Evolutionary conservation across 2,329 filamentous ascomycete genomes (phyloP).

Genomic region (Spiromastix sp.): DNA sequence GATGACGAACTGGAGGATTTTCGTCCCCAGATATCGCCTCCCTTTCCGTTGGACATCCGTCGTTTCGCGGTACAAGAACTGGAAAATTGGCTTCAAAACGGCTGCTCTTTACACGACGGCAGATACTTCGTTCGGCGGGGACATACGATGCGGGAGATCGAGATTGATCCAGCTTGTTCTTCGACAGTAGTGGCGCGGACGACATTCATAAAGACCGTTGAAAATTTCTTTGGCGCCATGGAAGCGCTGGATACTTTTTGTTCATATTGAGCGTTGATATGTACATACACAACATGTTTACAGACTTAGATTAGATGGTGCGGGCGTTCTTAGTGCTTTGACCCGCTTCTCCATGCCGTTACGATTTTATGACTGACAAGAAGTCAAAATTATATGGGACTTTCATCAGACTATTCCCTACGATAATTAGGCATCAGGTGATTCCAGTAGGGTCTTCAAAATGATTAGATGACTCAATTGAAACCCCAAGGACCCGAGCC

Average conservation of each 20-base stretch:
- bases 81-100: constrained; percentile 30
- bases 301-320: too few species aligned
- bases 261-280: too few species aligned
- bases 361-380: too few species aligned
- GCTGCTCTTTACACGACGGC: constrained; percentile 37
- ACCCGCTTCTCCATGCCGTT: too few species aligned
- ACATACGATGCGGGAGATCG: constrained; percentile 34
- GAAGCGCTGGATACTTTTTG: constrained; percentile 12
- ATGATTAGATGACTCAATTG: too few species aligned
- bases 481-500: too few species aligned
- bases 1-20: background rate
- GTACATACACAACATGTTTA: too few species aligned
- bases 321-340: too few species aligned
- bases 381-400: too few species aligned
- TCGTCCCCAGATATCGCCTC: constrained; percentile 4
- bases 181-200: constrained; percentile 14
- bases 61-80: constrained; percentile 32
- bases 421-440: too few species aligned
- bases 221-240: constrained; percentile 14
- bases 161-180: constrained; percentile 22
- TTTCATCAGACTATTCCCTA: too few species aligned
- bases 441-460: too few species aligned
- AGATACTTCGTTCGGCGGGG: constrained; percentile 39
- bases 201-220: constrained; percentile 17
- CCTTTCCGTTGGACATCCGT: constrained; percentile 18